Conservation (phyloP, 2,329 filamentous ascomycete species). For the Tolypocladium endophyticum region DNA sequence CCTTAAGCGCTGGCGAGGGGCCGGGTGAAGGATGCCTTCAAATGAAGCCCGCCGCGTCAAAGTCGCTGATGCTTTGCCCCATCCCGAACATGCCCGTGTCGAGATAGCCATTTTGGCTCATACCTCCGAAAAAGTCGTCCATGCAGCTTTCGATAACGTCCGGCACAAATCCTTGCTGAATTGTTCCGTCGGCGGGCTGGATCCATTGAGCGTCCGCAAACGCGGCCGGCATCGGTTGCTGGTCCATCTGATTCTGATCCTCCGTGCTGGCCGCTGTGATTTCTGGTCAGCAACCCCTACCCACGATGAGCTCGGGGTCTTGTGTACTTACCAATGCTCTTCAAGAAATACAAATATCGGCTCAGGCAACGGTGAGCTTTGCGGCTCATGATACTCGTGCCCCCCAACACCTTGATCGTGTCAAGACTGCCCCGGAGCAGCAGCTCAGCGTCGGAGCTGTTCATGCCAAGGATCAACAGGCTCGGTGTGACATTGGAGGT, state of each 20-base stretch:
- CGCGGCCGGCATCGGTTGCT: background rate
- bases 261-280: background rate
- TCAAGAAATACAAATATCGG: conserved; percentile 8
- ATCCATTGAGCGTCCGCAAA: background rate
- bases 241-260: background rate
- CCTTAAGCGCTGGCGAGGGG: too few species aligned
- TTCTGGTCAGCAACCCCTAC: background rate
- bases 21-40: background rate
- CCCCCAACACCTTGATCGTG: conserved; percentile 8
- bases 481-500: conserved; percentile 5
- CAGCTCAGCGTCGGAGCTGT: conserved; percentile 5
- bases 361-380: conserved; percentile 12
- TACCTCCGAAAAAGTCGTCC: conserved; percentile 6
- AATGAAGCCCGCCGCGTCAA: conserved; percentile 9
- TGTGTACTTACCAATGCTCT: conserved; percentile 4
- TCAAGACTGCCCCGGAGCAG: conserved; percentile 7
- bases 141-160: conserved; percentile 2
- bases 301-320: background rate
- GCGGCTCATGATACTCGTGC: conserved; percentile 11
- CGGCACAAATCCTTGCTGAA: background rate
- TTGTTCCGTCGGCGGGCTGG: background rate
- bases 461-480: conserved; percentile 1
- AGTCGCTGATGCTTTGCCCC: conserved; percentile 8
- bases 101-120: conserved; percentile 3
- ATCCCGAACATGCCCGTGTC: conserved; percentile 4